Base-by-base conservation (phyloP, 2,329 filamentous ascomycete species). In the Claviceps capensis region DNA sequence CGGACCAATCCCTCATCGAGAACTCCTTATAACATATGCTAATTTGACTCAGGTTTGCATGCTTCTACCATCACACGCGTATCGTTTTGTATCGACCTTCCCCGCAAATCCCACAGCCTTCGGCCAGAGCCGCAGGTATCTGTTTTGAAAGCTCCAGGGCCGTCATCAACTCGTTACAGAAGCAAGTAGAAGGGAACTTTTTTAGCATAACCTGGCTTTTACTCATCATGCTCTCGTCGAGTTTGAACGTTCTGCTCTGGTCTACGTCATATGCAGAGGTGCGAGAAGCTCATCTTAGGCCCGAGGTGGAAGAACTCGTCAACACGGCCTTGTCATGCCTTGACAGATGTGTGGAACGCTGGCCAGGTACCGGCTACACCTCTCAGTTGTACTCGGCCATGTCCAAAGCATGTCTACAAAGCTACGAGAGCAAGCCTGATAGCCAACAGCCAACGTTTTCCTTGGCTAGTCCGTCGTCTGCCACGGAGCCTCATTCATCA, bases 171-270 rank as follows among this genome's bases (percentile, higher is more conserved):
- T 81, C 91, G 63, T 85, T 89, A 45, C 81, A 81, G 62, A 82
- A 85, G 60, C 89, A 95, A 65, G 85, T 95, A 62, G 79, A 84
- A 57, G 82, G 78, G 16, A 77, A 79, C 14, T 82, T 82, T 22
- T 81, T 93, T 11, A 91, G 96, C 62, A 75, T 96, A 54, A 96
- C 90, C 1, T 97, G 91, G 91, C 84, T 95, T 44, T 95, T 95
- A 62, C 81, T 95, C 1, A 78, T 95, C 53, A 83, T 85, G 19
- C 77, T 97, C 42, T 96, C 94, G 70, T 93, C 94, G 81, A 83
- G 87, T 4, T 77, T 97, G 53, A 96, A 95, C 63, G 90, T 88
- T 5, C 78, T 96, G 48, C 76, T 98, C 1, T 98, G 93, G 93
- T 82, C 86, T 1, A 77, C 95, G 7, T 95, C 90, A 1, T 96